Evolutionary conservation across 176 grass and related monocot species (phyloP).

Genomic region (Dendrocalamus sinicus): DNA sequence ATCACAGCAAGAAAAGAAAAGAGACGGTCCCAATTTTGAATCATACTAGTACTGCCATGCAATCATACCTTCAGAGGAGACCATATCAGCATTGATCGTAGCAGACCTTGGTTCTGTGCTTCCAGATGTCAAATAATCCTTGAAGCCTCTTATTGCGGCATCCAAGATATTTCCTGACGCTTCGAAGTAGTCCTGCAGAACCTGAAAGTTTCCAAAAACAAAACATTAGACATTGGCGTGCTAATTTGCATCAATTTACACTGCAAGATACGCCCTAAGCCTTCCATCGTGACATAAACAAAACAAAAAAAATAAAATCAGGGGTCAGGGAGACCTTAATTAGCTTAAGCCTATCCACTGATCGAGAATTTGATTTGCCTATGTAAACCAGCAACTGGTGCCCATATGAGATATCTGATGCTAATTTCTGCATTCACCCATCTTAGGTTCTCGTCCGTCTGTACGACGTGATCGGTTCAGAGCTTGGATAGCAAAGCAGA

Average conservation of each 20-base stretch:
- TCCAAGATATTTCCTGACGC: slow-evolving; percentile 53
- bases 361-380: neutral
- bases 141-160: slow-evolving; percentile 51
- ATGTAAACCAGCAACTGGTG: neutral
- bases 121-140: slow-evolving; percentile 35
- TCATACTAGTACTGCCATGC: neutral
- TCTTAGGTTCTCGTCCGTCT: neutral
- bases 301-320: neutral
- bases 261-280: neutral
- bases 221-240: neutral
- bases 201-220: neutral
- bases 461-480: neutral
- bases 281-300: neutral
- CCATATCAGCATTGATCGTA: neutral
- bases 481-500: neutral
- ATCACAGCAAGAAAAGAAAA: neutral
- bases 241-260: neutral
- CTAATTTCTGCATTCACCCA: neutral
- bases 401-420: neutral
- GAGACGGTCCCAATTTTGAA: neutral
- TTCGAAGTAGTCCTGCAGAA: slow-evolving; percentile 17
- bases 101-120: neutral
- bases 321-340: neutral
- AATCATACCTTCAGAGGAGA: slow-evolving; percentile 32
- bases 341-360: neutral